A percentile compares a stretch with the other conserved stretches of the same genome.
Conservation (phyloP, 257 asterid species). For the Scutellaria galericulata region DNA sequence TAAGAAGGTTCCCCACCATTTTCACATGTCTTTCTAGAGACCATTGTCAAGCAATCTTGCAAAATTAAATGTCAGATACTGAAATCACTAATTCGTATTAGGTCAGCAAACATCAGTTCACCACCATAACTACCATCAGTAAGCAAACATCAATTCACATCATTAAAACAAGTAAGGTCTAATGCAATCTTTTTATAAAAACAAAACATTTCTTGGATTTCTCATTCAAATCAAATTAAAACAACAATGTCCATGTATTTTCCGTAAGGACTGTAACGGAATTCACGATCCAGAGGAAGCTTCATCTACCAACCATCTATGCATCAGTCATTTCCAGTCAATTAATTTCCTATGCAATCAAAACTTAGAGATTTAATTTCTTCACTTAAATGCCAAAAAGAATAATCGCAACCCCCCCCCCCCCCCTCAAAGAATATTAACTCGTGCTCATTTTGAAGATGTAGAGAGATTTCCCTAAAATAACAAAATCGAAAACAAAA, state of each 20-base stretch:
- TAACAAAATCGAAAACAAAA: neutral
- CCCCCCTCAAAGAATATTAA: neutral
- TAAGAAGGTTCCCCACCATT: neutral
- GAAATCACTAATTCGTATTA: neutral
- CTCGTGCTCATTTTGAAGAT: neutral
- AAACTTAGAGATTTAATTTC: neutral
- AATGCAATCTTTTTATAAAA: neutral
- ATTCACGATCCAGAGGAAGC: neutral
- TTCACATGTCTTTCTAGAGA: neutral
- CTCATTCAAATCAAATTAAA: neutral
- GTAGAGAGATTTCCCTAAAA: neutral
- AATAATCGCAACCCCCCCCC: conserved; percentile 15
- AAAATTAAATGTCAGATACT: neutral
- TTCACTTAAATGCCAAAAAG: conserved; percentile 17
- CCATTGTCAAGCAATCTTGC: neutral
- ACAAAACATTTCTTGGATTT: neutral
- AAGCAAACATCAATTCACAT: neutral
- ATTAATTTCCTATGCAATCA: conserved; percentile 1
- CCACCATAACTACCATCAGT: neutral
- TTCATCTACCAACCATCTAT: neutral
- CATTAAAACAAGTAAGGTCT: neutral
- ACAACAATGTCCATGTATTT: neutral
- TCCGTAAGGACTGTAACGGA: neutral
- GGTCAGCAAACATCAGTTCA: neutral
- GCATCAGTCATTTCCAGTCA: neutral